Evolutionary conservation across 2,329 filamentous ascomycete species (phyloP), one percentile per base, ranked within the genome.

Genomic region (Aspergillus neotritici): DNA sequence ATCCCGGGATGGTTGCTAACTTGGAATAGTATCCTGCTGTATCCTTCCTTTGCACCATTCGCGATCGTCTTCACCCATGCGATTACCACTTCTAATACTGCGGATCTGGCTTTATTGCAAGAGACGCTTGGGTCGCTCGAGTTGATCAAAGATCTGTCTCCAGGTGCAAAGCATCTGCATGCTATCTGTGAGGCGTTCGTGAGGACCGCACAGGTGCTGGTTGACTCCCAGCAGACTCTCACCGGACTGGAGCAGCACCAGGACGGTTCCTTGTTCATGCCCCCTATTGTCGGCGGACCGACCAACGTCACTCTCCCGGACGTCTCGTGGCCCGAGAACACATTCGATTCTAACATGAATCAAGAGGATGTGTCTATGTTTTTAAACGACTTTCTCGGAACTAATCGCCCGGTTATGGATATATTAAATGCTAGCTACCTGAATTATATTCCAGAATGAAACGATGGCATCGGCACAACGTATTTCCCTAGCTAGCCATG

Each of bases 31-130:
- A 57, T 57, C 12, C 32, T 60, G 6, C 36, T 60, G 0, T 60
- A 60, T 28, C 50, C 55, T 0, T 59, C 57, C 2, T 60, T 57
- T 21, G 53, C 57, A 3, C 57, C 57, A 0, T 57, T 59, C 13
- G 46, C 59, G 11, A 55, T 60, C 31, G 52, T 60, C 17, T 60
- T 60, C 40, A 56, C 55, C 4, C 57, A 60, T 39, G 57, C 57
- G 1, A 57, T 60, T 25, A 53, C 56, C 6, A 57, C 55, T 4
- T 46, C 56, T 3, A 55, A 39, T 34, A 33, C 42, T 7, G 29
- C 48, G 11, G 55, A 58, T 34, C 35, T 60, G 7, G 25, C 44
- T 25, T 49, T 60, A 1, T 41, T 60, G 4, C 52, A 59, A 37
- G 56, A 58, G 7, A 57, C 54, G 0, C 47, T 56, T 5, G 40